Percentiles rank a stretch among this genome's conserved stretches.
Conservation (phyloP, 2,329 filamentous ascomycete genomes). For the Xylariomycetidae sp. region DNA sequence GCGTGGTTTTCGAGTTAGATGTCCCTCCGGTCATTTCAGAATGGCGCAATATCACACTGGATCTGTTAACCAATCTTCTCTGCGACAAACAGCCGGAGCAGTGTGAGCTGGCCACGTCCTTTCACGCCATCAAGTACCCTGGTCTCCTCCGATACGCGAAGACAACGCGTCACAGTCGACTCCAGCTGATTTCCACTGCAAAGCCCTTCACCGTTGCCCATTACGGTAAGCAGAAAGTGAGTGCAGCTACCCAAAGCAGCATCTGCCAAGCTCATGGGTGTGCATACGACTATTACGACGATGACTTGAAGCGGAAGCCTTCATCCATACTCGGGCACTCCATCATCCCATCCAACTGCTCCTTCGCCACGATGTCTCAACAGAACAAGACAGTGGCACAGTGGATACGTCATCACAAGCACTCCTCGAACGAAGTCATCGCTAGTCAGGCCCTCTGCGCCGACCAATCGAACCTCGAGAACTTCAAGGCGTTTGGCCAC, state of each 20-base stretch:
- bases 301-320: not conserved
- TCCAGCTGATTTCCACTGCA: not conserved
- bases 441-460: conserved; percentile 1
- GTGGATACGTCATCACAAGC: conserved; percentile 3
- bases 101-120: not conserved
- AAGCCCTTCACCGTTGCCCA: conserved; percentile 3
- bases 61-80: conserved; percentile 1
- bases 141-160: not conserved
- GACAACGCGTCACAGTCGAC: not conserved
- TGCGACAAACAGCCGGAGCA: not conserved
- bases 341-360: conserved; percentile 1
- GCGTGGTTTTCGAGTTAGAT: conserved; percentile 6
- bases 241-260: not conserved
- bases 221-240: not conserved
- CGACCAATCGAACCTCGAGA: not conserved
- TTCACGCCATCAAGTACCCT: not conserved
- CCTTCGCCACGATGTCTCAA: not conserved
- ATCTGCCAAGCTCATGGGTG: conserved; percentile 2
- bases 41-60: conserved; percentile 4
- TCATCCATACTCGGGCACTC: not conserved
- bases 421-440: conserved; percentile 4
- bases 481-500: conserved; percentile 7
- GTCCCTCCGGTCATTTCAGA: conserved; percentile 1
- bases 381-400: conserved; percentile 1
- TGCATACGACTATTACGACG: conserved; percentile 4